Evolutionary conservation across 805 yeast species (phyloP), one percentile per base, ranked within the genome.

Genomic region (Diddensiella transvaalensis): DNA sequence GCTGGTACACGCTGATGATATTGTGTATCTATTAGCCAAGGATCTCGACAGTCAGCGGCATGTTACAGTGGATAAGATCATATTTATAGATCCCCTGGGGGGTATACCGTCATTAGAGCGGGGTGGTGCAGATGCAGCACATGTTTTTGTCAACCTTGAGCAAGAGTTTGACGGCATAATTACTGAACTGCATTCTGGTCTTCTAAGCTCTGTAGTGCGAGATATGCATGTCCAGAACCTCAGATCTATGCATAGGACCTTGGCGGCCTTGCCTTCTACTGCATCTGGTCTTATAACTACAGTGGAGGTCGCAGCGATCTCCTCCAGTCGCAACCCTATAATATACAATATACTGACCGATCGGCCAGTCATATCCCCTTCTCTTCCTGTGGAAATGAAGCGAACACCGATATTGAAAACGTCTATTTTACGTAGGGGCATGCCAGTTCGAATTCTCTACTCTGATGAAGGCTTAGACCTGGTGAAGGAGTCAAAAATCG

Each of bases 101-200:
- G 99, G 99, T 0, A 83, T 88, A 4, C 98, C 98, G 0, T 85
- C 95, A 0, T 70, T 81, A 21, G 96, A 88, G 61, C 74, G 98
- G 50, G 77, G 80, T 49, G 52, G 52, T 8, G 80, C 82, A 48
- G 80, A 89, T 2, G 67, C 71, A 1, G 78, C 95, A 15, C 99
- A 93, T 65, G 95, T 93, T 1, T 84, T 85, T 51, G 82, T 91
- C 49, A 91, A 93, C 60, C 66, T 91, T 33, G 76, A 80, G 8
- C 97, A 91, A 66, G 99, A 91, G 60, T 84, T 75, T 56, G 73
- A 79, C 1, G 83, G 77, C 41, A 81, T 88, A 17, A 61, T 71
- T 2, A 72, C 82, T 2, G 95, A 88, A 59, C 66, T 87, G 18
- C 70, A 72, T 47, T 77, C 79, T 56, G 85, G 87, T 0, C 78